Evolutionary conservation across 805 yeast species (phyloP), one percentile per base, ranked within the genome.

Genomic region (Ogataea methylovora): DNA sequence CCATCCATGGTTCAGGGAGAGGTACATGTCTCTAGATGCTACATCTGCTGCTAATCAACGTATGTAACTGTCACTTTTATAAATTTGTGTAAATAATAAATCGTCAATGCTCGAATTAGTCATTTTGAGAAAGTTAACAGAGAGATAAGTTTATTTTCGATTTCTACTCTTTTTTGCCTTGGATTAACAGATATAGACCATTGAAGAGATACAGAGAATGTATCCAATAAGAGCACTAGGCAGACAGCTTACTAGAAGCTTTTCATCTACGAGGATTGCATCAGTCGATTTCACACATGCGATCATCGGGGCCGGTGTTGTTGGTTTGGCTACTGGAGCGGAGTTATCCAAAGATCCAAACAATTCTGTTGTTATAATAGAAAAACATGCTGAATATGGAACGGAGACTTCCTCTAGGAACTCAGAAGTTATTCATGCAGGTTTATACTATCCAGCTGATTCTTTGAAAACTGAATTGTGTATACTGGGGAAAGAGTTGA

Each of bases 361-460:
- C 5, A 69, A 70, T 36, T 60, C 59, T 4, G 86, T 86, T 0
- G 54, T 83, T 1, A 51, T 88, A 8, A 53, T 87, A 2, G 97
- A 87, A 46, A 76, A 81, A 48, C 75, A 86, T 52, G 54, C 58
- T 1, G 63, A 64, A 24, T 52, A 76, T 32, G 96, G 95, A 2
- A 69, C 72, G 44, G 96, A 87, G 47, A 85, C 95, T 0, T 80
- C 94, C 5, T 71, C 90, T n/a, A 64, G 96, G 34, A 87, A 87
- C 61, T 83, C 94, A 2, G 97, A 88, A 50, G 97, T 88, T 18
- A 80, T 87, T 17, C 97, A 87, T 58, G 95, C 95, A 0, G 96
- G 95, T 0, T 48, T 87, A 6, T 88, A 88, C 52, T 82, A 84
- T 48, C 94, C 95, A 0, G 58, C 63, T 8, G 71, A 73, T 38